Evolutionary conservation across 2,329 filamentous ascomycete genomes (phyloP), one percentile per base, ranked within the genome.

Genomic region (Neoscytalidium dimidiatum): DNA sequence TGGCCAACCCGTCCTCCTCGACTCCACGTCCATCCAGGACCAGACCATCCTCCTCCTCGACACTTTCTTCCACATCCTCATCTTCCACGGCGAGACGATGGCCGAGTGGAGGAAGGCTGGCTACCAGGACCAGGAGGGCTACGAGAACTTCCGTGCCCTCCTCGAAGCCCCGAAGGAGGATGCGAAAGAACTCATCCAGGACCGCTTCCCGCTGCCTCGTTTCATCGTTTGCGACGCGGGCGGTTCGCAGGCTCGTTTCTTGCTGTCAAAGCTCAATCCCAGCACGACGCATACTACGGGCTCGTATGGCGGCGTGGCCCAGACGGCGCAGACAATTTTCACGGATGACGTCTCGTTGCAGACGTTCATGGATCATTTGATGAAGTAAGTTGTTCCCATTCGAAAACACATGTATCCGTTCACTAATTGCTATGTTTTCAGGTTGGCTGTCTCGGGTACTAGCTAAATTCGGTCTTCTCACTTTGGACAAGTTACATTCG

Each of bases 181-280:
- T 79, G 95, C 95, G 66, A 91, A 93, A 78, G 95, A 99, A 76
- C 88, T 99, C 29, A 97, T 99, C 72, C 92, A 94, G 69, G 95
- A 99, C 73, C 92, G 95, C 58, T 99, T 99, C 83, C 95, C 95
- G n/a, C 86, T 99, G 4, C 95, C 95, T 21, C 92, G 95, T 66
- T 99, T 99, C 83, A 97, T 99, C 74, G 93, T 99, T 62, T 99
- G 95, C 73, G 95, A 99, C 76, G 94, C 94, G n/a, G 95, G 95
- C 70, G 95, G 95, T 62, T 98, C 95, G 0, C 95, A 99, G 77
- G 95, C 95, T 60, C 92, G 95, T 81, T 99, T 99, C 86, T 81
- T 99, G 65, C 84, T 99, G 49, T 96, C 93, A 44, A 99, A 99
- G 82, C 88, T 99, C 66, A 99, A 99, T 80, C 95, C 95, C 0